Conservation (phyloP, 2,329 filamentous ascomycete genomes). For the Eurotiales sp. region DNA sequence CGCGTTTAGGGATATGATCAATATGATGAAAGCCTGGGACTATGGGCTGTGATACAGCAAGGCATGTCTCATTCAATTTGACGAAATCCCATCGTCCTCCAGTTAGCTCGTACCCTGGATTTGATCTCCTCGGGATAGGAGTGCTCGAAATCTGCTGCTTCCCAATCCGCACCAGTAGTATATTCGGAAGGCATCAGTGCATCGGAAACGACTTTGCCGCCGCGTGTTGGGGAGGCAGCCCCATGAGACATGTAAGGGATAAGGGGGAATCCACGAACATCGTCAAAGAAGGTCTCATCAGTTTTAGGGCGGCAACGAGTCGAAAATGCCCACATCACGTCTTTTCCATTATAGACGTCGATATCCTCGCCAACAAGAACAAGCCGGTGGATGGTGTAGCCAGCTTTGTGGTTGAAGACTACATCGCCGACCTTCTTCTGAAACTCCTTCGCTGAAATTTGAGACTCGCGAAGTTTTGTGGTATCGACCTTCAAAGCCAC, state of each 20-base stretch:
- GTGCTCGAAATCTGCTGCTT: constrained; percentile 30
- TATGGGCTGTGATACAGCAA: no score
- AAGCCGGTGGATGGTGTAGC: constrained; percentile 37
- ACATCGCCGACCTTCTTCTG: constrained; percentile 41
- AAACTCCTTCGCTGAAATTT: constrained; percentile 44
- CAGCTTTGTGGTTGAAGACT: constrained; percentile 40
- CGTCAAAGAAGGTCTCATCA: constrained; percentile 47
- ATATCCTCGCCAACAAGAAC: constrained; percentile 46
- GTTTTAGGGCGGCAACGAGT: constrained; percentile 45
- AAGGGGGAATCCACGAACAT: constrained; percentile 42
- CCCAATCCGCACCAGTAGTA: constrained; percentile 31
- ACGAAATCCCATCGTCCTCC: no score
- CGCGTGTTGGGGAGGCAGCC: constrained; percentile 24
- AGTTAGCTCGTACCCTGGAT: constrained; percentile 37
- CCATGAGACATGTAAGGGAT: constrained; percentile 50
- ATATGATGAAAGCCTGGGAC: no score
- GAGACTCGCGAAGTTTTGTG: constrained; percentile 53
- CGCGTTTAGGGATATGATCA: no score
- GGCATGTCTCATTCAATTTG: no score
- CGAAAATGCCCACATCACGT: constrained; percentile 49
- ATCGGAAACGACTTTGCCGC: constrained; percentile 48
- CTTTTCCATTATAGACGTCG: constrained; percentile 43
- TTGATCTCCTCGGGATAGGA: constrained; percentile 40
- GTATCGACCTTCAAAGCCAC: constrained; percentile 55
- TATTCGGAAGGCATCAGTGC: constrained; percentile 44